Base-by-base conservation (phyloP, 345 rosid genomes). In the Punica granatum region DNA sequence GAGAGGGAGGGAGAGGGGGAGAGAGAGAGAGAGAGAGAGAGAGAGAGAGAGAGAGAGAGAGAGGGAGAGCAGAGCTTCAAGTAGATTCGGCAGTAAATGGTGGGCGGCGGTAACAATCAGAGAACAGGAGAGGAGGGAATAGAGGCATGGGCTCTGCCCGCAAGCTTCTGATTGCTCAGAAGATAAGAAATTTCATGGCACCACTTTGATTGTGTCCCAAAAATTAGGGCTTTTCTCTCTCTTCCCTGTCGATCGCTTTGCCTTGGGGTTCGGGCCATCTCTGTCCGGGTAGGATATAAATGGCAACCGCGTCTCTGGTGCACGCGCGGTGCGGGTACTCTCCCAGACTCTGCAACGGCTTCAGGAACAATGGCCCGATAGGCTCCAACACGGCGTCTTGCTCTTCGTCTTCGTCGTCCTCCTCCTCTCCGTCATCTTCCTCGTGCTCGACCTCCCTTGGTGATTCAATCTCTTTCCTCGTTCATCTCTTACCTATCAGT, bases 221-320 rank as follows among this genome's bases (percentile, higher is more conserved):
- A 56, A 12, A 10, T n/a, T 56, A 25, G 8, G 59, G 59, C 7
- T n/a, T 34, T 34, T 18, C 42, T 5, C 64, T n/a, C 16, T 35
- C 30, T 37, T 37, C 46, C 7, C 32, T 49, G 19, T 16, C 61
- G 48, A 63, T 63, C 26, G 66, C 66, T 63, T 63, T 30, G 66
- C 66, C 66, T 63, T 36, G 66, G 66, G 66, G 66, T 11, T 63
- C 66, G 66, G 66, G n/a, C 46, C 13, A 11, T 54, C 18, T n/a
- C 62, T 49, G 21, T 8, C 15, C 49, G 39, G 33, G 37, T n/a
- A 26, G 6, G 19, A 23, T 49, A 65, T 35, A 56, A 10, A 85
- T 84, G 87, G 84, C 87, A 13, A 26, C 82, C 4, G 72, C 86
- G 61, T 73, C 83, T 70, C 60, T 81, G 37, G 21, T 82, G 35